Evolutionary conservation across 179 eudicot species (phyloP).

Genomic region (Camellia oleifera): DNA sequence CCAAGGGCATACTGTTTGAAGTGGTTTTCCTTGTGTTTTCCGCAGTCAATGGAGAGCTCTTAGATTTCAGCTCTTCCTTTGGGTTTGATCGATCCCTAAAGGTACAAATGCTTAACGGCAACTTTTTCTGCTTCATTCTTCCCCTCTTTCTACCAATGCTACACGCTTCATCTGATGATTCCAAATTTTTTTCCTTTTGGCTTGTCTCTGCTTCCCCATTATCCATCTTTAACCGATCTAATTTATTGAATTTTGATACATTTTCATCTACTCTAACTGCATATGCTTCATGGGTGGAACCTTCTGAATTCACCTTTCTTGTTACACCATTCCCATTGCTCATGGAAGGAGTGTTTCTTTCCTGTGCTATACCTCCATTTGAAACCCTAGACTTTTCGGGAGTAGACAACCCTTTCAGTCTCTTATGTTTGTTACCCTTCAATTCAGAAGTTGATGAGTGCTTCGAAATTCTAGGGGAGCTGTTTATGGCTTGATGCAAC

Average conservation of each 20-base stretch:
- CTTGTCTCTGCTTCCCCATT: conserved; percentile 42
- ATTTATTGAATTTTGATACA: conserved; percentile 31
- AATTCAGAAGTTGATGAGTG: conserved; percentile 39
- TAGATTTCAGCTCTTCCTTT: conserved; percentile 45
- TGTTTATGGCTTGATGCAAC: conserved; percentile 64
- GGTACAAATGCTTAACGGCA: conserved; percentile 69
- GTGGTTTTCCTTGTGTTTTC: conserved; percentile 31
- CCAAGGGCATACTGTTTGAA: conserved; percentile 26
- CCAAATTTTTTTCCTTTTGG: conserved; percentile 35
- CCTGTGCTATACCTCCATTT: conserved; percentile 24
- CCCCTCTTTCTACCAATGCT: conserved; percentile 64
- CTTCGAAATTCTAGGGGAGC: conserved; percentile 69
- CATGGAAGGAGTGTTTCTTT: conserved; percentile 25
- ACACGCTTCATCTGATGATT: conserved; percentile 36
- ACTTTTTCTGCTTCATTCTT: conserved; percentile 72
- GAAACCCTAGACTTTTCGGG: conserved; percentile 29
- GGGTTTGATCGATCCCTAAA: conserved; percentile 58
- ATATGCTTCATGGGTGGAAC: conserved; percentile 33
- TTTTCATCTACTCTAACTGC: conserved; percentile 35
- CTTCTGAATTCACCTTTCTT: conserved; percentile 32
- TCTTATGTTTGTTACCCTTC: conserved; percentile 54
- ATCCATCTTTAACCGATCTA: conserved; percentile 32
- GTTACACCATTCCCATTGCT: conserved; percentile 32
- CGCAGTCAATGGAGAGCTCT: conserved; percentile 26
- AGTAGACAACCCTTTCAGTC: conserved; percentile 35